Conservation (phyloP, 495 filamentous ascomycete species). For the Penicillium mononematosum region DNA sequence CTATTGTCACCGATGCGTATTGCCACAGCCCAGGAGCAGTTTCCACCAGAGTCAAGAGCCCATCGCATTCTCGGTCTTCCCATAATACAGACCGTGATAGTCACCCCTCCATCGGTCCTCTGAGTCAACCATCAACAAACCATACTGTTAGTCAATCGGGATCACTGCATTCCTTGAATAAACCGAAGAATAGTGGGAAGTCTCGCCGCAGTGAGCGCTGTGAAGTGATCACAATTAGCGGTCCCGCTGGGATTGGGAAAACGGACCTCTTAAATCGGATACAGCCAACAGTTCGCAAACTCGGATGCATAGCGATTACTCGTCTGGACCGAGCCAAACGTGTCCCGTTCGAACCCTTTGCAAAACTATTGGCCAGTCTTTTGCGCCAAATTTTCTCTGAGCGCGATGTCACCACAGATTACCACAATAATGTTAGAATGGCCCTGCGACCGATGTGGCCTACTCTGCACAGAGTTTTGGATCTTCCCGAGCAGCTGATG, state of each 20-base stretch:
- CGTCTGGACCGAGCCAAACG: conserved; percentile 82
- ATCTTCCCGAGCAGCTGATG: conserved; percentile 74
- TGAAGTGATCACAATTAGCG: conserved; percentile 76
- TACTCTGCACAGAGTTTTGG: conserved; percentile 70
- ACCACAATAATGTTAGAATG: conserved; percentile 71
- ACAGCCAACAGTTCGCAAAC: conserved; percentile 66
- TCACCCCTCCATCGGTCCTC: conserved; percentile 26
- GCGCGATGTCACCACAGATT: conserved; percentile 76
- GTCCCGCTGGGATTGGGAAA: conserved; percentile 77
- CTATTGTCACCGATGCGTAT: conserved; percentile 11
- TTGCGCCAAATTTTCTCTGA: conserved; percentile 92
- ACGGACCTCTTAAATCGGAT: conserved; percentile 77
- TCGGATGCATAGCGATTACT: conserved; percentile 78
- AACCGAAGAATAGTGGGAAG: conserved; percentile 51
- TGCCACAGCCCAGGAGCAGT: conserved; percentile 6
- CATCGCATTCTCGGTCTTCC: conserved; percentile 40
- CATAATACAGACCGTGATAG: conserved; percentile 40
- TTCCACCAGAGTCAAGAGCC: conserved; percentile 35
- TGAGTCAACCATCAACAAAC: conserved; percentile 31
- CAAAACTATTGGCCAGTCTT: conserved; percentile 75
- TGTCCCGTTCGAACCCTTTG: conserved; percentile 79
- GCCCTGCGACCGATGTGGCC: conserved; percentile 78
- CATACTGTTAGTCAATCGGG: conserved; percentile 36
- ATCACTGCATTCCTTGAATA: conserved; percentile 31
- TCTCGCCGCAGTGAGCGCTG: conserved; percentile 65